Conservation (phyloP, 108 stramenopile species). For the Bacterosira constricta region DNA sequence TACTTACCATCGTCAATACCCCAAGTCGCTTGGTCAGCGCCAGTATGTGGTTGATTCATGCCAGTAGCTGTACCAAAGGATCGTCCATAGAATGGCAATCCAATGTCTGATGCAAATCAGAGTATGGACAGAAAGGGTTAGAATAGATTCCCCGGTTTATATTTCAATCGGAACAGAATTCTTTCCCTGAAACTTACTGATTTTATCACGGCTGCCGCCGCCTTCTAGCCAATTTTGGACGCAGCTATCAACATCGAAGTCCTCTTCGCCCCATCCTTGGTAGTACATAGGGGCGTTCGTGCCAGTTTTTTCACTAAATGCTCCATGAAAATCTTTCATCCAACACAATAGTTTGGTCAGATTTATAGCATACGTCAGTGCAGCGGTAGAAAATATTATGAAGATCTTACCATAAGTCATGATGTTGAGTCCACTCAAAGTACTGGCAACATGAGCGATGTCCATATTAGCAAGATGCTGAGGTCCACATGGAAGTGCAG, state of each 20-base stretch:
- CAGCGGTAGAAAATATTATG: not conserved
- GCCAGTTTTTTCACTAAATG: constrained; percentile 34
- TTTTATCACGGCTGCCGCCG: constrained; percentile 18
- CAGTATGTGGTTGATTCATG: constrained; percentile 36
- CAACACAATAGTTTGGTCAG: not conserved
- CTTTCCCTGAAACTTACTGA: constrained; percentile 5
- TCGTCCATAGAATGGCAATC: constrained; percentile 49
- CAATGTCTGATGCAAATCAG: constrained; percentile 15
- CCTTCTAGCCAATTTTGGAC: constrained; percentile 41
- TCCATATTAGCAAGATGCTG: constrained; percentile 44
- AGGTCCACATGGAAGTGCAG: constrained; percentile 53
- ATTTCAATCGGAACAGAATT: not conserved
- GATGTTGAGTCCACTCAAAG: constrained; percentile 45
- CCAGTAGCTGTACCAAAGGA: constrained; percentile 40
- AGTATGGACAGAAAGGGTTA: too few species aligned
- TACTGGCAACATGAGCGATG: constrained; percentile 31
- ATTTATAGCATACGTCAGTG: not conserved
- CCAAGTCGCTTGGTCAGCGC: constrained; percentile 29
- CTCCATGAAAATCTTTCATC: constrained; percentile 47
- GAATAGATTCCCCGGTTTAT: not conserved
- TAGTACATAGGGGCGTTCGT: constrained; percentile 42
- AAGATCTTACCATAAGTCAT: constrained; percentile 33
- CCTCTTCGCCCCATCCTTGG: constrained; percentile 47
- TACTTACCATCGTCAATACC: constrained; percentile 34
- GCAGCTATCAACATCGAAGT: constrained; percentile 39